Evolutionary conservation across 2,329 filamentous ascomycete genomes (phyloP).

Genomic region (Fusarium pseudocircinatum): DNA sequence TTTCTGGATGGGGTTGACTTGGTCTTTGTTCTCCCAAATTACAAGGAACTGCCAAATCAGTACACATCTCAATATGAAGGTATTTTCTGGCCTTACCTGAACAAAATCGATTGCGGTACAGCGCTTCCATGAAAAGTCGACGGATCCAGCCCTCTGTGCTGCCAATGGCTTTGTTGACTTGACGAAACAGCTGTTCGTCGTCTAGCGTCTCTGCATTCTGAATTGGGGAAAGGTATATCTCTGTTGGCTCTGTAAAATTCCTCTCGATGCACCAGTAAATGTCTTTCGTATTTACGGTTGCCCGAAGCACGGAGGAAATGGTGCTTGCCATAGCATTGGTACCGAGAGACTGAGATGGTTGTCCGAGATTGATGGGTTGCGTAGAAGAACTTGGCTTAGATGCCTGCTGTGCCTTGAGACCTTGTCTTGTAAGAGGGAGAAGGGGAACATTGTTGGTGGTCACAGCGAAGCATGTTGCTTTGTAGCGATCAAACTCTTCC

Average conservation of each 20-base stretch:
- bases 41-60: background rate
- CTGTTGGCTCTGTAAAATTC: background rate
- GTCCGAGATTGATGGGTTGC: accelerated
- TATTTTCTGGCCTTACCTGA: accelerated
- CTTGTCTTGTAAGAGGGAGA: background rate
- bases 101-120: background rate
- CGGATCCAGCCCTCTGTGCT: background rate
- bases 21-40: accelerated
- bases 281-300: background rate
- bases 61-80: accelerated
- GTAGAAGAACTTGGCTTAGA: background rate
- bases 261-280: background rate
- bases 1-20: accelerated
- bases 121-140: accelerated
- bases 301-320: accelerated
- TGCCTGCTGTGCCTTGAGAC: background rate
- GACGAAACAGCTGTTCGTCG: accelerated
- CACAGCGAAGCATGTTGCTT: background rate
- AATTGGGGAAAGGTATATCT: background rate
- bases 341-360: background rate
- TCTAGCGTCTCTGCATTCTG: background rate
- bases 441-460: background rate
- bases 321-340: accelerated
- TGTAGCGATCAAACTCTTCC: background rate
- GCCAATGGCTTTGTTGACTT: accelerated